Conservation (phyloP, 2,329 filamentous ascomycete genomes). For the Aspergillus sp. region DNA sequence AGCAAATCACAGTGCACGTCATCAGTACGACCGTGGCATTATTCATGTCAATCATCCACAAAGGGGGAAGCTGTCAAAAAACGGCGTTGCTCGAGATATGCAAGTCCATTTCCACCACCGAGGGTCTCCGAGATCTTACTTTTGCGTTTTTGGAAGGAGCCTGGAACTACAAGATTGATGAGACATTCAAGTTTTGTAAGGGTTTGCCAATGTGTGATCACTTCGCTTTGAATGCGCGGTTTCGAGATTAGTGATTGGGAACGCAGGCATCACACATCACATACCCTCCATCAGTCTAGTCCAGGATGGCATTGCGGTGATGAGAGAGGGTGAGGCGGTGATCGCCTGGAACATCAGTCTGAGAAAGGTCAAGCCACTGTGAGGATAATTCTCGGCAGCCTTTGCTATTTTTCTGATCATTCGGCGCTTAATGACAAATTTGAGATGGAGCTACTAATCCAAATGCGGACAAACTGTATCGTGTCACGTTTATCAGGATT, state of each 20-base stretch:
- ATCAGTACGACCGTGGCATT: not conserved
- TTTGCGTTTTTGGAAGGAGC: not conserved
- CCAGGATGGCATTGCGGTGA: not conserved
- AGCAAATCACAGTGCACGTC: constrained; percentile 1
- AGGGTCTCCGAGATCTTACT: not conserved
- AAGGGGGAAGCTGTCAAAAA: constrained; percentile 4
- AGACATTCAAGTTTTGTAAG: not conserved
- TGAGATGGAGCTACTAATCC: not conserved
- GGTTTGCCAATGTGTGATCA: not conserved
- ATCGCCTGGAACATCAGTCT: not conserved
- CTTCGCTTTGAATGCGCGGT: not conserved
- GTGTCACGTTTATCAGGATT: not conserved
- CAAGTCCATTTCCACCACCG: not conserved
- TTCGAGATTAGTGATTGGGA: not conserved
- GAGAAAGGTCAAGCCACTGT: not conserved
- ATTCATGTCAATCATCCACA: constrained; percentile 1
- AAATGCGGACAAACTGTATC: constrained; percentile 1
- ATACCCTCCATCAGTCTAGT: not conserved
- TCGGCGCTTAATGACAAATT: constrained; percentile 7
- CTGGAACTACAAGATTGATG: not conserved
- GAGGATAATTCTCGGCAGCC: not conserved
- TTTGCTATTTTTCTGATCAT: not conserved
- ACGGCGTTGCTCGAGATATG: not conserved
- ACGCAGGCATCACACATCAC: not conserved
- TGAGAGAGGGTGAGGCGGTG: constrained; percentile 4